Percentiles rank a stretch among this genome's conserved stretches.
Conservation (phyloP, 2,329 filamentous ascomycete genomes). For the Grosmannia huntii region DNA sequence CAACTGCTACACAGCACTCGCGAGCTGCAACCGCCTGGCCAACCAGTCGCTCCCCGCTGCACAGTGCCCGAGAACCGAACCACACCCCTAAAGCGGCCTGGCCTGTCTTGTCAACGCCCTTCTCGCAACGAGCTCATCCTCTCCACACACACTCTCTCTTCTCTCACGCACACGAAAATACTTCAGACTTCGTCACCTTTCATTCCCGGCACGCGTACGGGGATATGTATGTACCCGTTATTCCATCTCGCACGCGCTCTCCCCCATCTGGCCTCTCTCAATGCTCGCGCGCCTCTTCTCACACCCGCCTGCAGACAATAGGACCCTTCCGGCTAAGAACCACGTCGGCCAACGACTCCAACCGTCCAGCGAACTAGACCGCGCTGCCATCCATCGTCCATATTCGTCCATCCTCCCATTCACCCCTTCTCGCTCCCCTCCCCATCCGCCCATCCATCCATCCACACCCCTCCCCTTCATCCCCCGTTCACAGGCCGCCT, state of each 20-base stretch:
- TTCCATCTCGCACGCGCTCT: background rate
- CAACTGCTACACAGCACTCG: background rate
- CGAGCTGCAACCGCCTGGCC: background rate
- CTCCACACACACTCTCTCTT: background rate
- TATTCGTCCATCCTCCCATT: background rate
- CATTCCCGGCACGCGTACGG: background rate
- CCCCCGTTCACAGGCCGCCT: background rate
- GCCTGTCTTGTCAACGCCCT: background rate
- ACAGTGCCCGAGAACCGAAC: background rate
- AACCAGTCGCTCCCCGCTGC: background rate
- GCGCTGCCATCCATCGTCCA: background rate
- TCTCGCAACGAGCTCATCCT: background rate
- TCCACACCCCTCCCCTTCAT: background rate
- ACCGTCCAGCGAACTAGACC: background rate
- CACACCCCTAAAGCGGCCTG: background rate
- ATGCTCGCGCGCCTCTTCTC: background rate
- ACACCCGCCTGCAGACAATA: background rate
- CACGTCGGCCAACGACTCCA: background rate
- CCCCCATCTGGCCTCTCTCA: background rate
- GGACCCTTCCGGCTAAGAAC: background rate
- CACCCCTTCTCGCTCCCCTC: background rate
- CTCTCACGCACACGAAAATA: background rate
- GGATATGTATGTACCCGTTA: background rate
- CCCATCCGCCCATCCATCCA: background rate
- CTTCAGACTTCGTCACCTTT: background rate